Percentiles rank a stretch among this genome's conserved stretches.
These are phyloP conservation scores for Cucurbita argyrosperma DNA, from an alignment of 306 rosid genomes.

Conservation along the genomic window DNA sequence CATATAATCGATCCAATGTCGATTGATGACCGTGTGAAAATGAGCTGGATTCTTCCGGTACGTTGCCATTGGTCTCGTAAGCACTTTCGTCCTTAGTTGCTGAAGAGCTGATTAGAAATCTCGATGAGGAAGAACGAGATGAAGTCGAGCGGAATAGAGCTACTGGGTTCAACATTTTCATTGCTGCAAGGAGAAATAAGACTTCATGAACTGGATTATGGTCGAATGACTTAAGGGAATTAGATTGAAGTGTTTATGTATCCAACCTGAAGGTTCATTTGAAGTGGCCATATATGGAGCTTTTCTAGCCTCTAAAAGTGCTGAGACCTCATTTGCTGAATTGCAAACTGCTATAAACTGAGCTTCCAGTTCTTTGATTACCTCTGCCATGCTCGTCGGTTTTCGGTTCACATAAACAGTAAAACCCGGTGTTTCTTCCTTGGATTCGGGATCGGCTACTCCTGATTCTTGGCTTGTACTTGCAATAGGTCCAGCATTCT, in stretches of 20 bases:
- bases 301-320: conserved; percentile 58
- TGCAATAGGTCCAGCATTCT: conserved; percentile 29
- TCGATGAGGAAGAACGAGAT: conserved; percentile 58
- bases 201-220: neutral
- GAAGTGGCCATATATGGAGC: conserved; percentile 32
- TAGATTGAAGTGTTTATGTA: neutral
- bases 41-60: conserved; percentile 36
- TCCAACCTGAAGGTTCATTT: conserved; percentile 61
- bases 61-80: conserved; percentile 24
- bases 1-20: conserved; percentile 68
- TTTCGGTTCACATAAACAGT: conserved; percentile 65
- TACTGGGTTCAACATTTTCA: conserved; percentile 78
- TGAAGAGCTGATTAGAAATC: conserved; percentile 34
- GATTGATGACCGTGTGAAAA: conserved; percentile 65
- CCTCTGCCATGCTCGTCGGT: conserved; percentile 80
- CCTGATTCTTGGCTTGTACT: conserved; percentile 32
- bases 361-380: conserved; percentile 60
- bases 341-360: conserved; percentile 54
- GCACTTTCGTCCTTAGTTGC: conserved; percentile 33
- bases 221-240: neutral
- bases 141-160: conserved; percentile 79
- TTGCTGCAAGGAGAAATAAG: conserved; percentile 34
- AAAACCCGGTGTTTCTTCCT: conserved; percentile 66
- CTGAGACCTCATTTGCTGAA: conserved; percentile 64
- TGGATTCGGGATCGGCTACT: conserved; percentile 24